These are phyloP conservation scores for Echinosophora koreensis DNA, from an alignment of 306 rosid genomes.

Conservation along the genomic window DNA sequence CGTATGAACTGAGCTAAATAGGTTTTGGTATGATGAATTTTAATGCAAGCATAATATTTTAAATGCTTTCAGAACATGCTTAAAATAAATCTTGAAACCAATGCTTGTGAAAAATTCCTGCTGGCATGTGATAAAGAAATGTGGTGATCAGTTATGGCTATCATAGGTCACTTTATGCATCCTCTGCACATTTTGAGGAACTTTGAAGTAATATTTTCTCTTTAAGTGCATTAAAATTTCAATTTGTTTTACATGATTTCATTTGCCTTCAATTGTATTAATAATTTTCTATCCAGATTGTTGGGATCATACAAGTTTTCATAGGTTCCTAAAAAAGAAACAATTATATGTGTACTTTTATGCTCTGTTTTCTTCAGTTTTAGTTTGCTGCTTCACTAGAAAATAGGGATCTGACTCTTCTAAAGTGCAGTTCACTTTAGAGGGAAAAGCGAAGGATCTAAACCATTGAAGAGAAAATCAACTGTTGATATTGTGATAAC, in stretches of 20 bases:
- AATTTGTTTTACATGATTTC: constrained; percentile 1
- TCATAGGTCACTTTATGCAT: constrained; percentile 2
- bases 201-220: background rate
- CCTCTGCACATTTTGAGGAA: constrained; percentile 18
- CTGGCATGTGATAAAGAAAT: background rate
- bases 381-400: background rate
- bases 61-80: background rate
- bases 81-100: background rate
- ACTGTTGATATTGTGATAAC: background rate
- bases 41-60: background rate
- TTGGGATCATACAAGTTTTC: background rate
- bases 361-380: constrained; percentile 14
- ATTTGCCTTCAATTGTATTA: constrained; percentile 21
- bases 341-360: background rate
- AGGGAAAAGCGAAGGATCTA: background rate
- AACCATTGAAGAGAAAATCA: background rate
- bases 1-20: background rate
- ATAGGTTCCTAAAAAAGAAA: background rate
- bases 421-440: no score
- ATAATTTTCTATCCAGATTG: background rate
- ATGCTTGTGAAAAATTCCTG: constrained; percentile 6
- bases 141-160: background rate
- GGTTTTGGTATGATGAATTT: background rate
- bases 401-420: background rate
- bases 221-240: background rate